Base-by-base conservation (phyloP, 2,329 filamentous ascomycete species). In the Beauveria varroae region DNA sequence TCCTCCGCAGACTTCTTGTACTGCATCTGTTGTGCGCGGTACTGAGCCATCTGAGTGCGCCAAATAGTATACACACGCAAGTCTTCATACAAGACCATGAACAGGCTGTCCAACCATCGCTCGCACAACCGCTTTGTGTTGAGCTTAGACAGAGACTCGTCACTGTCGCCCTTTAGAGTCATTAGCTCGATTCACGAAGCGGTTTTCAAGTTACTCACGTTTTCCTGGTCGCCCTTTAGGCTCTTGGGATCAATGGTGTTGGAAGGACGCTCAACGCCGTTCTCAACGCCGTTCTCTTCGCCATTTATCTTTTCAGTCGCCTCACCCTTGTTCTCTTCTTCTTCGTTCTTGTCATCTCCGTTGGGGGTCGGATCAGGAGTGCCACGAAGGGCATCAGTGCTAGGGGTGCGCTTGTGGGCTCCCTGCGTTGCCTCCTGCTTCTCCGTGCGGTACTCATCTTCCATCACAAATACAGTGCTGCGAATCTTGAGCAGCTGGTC, bases 51-150 rank as follows among this genome's bases (percentile, higher is more conserved):
- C 73, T 99, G 95, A 0, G 95, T 98, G 61, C 95, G 88, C 95
- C 95, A 99, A 74, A 99, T 99, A 14, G 95, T 99, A 79, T 99
- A 99, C 51, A 99, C 93, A 55, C 95, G 90, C 20, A 99, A 83
- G 70, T 99, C 95, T 74, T 99, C 95, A 73, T 99, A 99, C 3
- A 99, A 82, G 0, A 98, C 95, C 95, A 99, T 99, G 78, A 99
- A 99, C 24, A 99, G 82, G 69, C 96, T 98, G 75, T 99, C 95
- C 2, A 99, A 83, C 95, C 95, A 99, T 67, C 95, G 87, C 75
- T 99, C 95, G 70, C 95, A 99, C 1, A 99, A 84, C 1, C 95
- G 88, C 78, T 99, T 99, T 75, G 97, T 96, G 72, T 96, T 95
- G 71, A 99, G 91, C 68, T 93, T 90, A 7, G 92, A 93, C 67